Percentiles rank a stretch among this genome's conserved stretches.
Conservation (phyloP, 1,139 yeast genomes). For the Nadsonia starkeyi-henricii region DNA sequence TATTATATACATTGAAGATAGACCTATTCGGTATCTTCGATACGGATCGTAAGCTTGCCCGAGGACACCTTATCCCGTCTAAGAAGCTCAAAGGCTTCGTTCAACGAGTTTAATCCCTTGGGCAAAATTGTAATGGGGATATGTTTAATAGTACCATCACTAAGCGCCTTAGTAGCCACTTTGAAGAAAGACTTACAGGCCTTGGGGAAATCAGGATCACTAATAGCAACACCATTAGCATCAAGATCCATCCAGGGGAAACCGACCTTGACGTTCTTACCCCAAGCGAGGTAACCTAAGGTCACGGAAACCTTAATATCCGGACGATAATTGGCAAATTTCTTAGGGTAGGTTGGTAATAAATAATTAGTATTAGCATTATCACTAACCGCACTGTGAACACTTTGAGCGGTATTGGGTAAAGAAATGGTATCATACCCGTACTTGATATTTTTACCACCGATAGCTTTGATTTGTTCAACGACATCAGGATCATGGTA, state of each 20-base stretch:
- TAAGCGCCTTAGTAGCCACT: constrained; percentile 26
- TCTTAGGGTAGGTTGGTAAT: constrained; percentile 20
- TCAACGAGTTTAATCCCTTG: constrained; percentile 24
- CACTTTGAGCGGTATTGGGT: constrained; percentile 21
- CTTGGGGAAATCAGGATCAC: constrained; percentile 11
- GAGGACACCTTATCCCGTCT: constrained; percentile 26
- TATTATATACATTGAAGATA: too few species aligned
- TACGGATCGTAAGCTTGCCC: constrained; percentile 23
- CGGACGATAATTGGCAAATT: constrained; percentile 14
- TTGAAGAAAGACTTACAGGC: constrained; percentile 10
- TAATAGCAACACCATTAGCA: constrained; percentile 13
- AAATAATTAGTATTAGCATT: constrained; percentile 24
- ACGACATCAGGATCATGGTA: constrained; percentile 43
- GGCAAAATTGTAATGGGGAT: constrained; percentile 3
- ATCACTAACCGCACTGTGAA: constrained; percentile 29
- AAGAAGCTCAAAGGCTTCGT: constrained; percentile 24
- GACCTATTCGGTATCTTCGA: background rate
- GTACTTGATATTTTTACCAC: constrained; percentile 31
- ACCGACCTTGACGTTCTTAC: constrained; percentile 19
- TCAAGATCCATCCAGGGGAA: constrained; percentile 12
- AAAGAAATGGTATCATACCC: constrained; percentile 44
- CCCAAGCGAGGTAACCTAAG: constrained; percentile 28
- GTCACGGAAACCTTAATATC: constrained; percentile 17
- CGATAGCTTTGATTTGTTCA: constrained; percentile 32
- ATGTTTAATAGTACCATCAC: background rate